Evolutionary conservation across 768 basidiomycete genomes (phyloP).

Genomic region (Hypholoma fasciculare): DNA sequence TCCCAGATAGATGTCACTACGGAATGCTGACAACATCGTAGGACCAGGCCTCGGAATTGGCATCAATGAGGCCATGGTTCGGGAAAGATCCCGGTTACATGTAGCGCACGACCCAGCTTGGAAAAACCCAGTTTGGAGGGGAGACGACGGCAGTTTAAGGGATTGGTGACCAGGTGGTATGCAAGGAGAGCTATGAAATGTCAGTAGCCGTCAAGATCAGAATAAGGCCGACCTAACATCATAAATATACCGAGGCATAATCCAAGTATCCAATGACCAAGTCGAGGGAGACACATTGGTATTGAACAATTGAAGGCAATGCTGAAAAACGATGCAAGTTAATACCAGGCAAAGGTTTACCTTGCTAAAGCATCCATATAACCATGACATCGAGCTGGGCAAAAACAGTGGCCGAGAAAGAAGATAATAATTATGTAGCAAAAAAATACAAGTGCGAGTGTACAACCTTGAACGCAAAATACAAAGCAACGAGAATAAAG

Average conservation of each 20-base stretch:
- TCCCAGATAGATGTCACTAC: not conserved
- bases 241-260: too few relatives aligned
- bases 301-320: too few relatives aligned
- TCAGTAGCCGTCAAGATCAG: not conserved
- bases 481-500: constrained; percentile 24
- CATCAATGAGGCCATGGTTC: constrained; percentile 59
- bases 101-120: constrained; percentile 42
- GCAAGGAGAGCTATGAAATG: not conserved
- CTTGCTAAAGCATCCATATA: not conserved
- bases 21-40: constrained; percentile 13
- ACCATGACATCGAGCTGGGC: not conserved
- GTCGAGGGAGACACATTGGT: too few relatives aligned
- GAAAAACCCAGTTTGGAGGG: constrained; percentile 58
- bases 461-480: constrained; percentile 20
- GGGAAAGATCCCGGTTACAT: constrained; percentile 32
- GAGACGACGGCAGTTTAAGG: constrained; percentile 50
- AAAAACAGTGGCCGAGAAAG: not conserved
- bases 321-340: too few relatives aligned
- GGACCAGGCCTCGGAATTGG: constrained; percentile 63
- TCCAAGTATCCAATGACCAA: too few relatives aligned
- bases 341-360: too few relatives aligned
- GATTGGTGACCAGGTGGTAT: constrained; percentile 43
- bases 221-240: not conserved
- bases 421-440: constrained; percentile 16
- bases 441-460: constrained; percentile 10